These are phyloP conservation scores for Boletus pseudo-olivaceus DNA, from an alignment of 768 basidiomycete species.

Conservation along the genomic window DNA sequence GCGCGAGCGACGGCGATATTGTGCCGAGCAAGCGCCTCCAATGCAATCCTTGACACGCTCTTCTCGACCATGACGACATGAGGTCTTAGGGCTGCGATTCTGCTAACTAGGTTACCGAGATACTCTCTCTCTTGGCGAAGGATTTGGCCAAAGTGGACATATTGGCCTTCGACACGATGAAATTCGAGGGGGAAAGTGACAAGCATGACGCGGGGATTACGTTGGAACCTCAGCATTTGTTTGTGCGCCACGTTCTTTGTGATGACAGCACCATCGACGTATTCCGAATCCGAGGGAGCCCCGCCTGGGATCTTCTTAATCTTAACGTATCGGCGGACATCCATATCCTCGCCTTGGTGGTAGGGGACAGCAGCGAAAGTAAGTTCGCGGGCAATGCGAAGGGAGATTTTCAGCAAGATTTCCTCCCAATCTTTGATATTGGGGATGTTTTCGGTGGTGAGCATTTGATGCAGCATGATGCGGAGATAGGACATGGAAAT, in stretches of 20 bases:
- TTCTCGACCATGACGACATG: conserved; percentile 91
- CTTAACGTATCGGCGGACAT: conserved; percentile 92
- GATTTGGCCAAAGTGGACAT: conserved; percentile 89
- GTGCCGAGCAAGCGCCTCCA: conserved; percentile 80
- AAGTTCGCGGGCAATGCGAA: conserved; percentile 82
- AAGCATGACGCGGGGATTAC: conserved; percentile 92
- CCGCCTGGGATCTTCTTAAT: conserved; percentile 99
- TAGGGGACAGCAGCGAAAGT: conserved; percentile 70
- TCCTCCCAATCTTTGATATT: conserved; percentile 88
- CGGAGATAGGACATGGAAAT: conserved; percentile 88
- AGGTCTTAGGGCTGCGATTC: conserved; percentile 88
- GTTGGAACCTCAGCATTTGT: conserved; percentile 78
- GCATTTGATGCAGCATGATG: conserved; percentile 87
- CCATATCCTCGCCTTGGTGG: conserved; percentile 89
- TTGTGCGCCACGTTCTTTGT: conserved; percentile 98
- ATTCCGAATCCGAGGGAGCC: conserved; percentile 88
- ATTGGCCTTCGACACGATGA: conserved; percentile 87
- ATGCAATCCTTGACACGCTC: conserved; percentile 84
- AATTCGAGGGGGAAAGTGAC: conserved; percentile 95
- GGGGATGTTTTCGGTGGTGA: conserved; percentile 77
- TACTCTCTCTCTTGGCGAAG: conserved; percentile 92
- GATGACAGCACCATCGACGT: conserved; percentile 94
- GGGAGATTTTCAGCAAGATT: conserved; percentile 72
- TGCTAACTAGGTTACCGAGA: conserved; percentile 78
- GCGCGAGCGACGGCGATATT: conserved; percentile 88